Percentiles rank a stretch among this genome's conserved stretches.
phyloP scores from a whole-genome alignment of 371 early-diverging fungal species.

The Sporodiniella umbellata region DNA sequence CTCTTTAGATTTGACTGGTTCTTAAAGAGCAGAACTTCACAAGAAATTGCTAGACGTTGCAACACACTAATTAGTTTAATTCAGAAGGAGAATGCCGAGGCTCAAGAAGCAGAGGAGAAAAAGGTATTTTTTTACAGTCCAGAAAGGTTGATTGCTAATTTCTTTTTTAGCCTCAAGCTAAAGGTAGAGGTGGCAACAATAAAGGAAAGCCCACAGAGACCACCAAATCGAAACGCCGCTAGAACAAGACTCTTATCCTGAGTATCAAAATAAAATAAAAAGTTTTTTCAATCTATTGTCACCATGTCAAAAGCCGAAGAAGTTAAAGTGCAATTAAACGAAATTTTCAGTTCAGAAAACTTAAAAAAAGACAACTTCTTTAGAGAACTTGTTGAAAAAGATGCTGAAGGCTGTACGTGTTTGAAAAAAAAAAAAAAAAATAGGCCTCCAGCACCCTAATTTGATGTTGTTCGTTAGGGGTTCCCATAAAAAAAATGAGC shows the following conservation, averaged over 20 bases:
- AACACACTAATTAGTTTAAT: conserved; percentile 70
- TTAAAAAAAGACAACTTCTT: conserved; percentile 42
- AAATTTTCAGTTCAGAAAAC: conserved; percentile 35
- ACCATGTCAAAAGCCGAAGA: conserved; percentile 10
- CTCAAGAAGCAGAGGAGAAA: conserved; percentile 45
- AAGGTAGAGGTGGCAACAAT: conserved; percentile 15
- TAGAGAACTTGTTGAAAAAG: conserved; percentile 36
- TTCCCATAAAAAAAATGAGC: conserved; percentile 36
- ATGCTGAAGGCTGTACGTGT: conserved; percentile 42
- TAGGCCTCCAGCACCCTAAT: no score
- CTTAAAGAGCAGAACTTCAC: conserved; percentile 88
- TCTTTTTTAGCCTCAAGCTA: conserved; percentile 11
- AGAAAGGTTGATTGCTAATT: neutral
- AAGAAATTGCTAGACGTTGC: conserved; percentile 79
- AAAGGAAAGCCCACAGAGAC: conserved; percentile 10
- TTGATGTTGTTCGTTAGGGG: no score
- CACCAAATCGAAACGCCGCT: conserved; percentile 29
- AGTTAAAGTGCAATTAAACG: conserved; percentile 25
- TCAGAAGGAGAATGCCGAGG: conserved; percentile 57
- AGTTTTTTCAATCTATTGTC: neutral
- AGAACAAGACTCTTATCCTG: neutral
- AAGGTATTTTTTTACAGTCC: conserved; percentile 22
- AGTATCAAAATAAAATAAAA: conserved; percentile 1
- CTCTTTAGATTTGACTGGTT: conserved; percentile 97
- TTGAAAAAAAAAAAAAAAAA: neutral